A percentile compares a stretch with the other conserved stretches of the same genome.
phyloP scores from a whole-genome alignment of 441 rosid genomes.

The Kokia cookei region DNA sequence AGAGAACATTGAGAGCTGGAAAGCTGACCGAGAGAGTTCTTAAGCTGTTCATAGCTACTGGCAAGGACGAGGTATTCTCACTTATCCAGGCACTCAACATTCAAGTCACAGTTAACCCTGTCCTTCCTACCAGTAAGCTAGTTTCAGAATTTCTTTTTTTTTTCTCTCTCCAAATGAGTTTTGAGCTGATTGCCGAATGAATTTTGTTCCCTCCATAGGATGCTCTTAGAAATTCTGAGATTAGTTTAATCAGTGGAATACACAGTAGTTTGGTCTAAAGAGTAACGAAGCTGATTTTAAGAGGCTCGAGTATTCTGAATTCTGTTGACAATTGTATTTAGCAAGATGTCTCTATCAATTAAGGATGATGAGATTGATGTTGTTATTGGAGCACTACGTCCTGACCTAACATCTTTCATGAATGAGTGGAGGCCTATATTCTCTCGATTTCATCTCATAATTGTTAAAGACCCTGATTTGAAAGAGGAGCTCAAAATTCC shows the following conservation, averaged over 20 bases:
- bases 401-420: slow-evolving; percentile 68
- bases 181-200: slow-evolving; percentile 1
- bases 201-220: slow-evolving; percentile 30
- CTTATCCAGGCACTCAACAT: slow-evolving; percentile 55
- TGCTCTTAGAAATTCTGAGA: slow-evolving; percentile 61
- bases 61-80: slow-evolving; percentile 66
- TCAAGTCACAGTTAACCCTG: slow-evolving; percentile 42
- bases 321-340: slow-evolving; percentile 7
- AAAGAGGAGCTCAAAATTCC: slow-evolving; percentile 78
- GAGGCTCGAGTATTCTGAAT: slow-evolving; percentile 7
- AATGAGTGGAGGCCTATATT: slow-evolving; percentile 72
- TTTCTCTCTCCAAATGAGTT: neutral
- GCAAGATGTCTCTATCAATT: slow-evolving; percentile 50
- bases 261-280: slow-evolving; percentile 5
- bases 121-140: slow-evolving; percentile 81
- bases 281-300: slow-evolving; percentile 1
- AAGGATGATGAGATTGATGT: slow-evolving; percentile 76
- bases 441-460: slow-evolving; percentile 68
- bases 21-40: slow-evolving; percentile 71
- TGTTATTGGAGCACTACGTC: slow-evolving; percentile 76
- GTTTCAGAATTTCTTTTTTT: neutral
- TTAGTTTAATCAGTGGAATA: slow-evolving; percentile 4
- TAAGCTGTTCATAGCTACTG: slow-evolving; percentile 64
- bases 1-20: slow-evolving; percentile 86
- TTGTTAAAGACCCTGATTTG: slow-evolving; percentile 92